Conservation (phyloP, 768 basidiomycete species). For the Agrocybe pediades region DNA sequence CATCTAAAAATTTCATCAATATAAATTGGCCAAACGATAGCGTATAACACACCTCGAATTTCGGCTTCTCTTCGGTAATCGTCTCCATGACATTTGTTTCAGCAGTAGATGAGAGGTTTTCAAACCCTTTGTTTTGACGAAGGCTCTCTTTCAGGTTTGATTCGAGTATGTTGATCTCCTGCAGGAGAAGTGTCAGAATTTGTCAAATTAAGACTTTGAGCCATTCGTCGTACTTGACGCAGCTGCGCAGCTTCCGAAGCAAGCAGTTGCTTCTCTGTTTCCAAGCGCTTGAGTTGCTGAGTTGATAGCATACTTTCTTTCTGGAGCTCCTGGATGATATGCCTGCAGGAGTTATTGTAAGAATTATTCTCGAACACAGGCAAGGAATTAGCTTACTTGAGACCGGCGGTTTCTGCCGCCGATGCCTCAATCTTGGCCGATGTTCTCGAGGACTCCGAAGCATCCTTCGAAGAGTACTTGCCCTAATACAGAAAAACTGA, state of each 20-base stretch:
- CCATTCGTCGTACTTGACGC: conserved; percentile 53
- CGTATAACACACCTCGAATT: conserved; percentile 46
- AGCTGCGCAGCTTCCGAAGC: conserved; percentile 69
- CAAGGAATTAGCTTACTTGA: conserved; percentile 62
- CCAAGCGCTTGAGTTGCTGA: conserved; percentile 70
- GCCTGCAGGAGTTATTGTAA: conserved; percentile 33
- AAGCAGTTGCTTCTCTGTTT: conserved; percentile 75
- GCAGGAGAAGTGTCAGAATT: conserved; percentile 10
- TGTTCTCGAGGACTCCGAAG: conserved; percentile 24
- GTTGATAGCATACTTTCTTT: conserved; percentile 68
- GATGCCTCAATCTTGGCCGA: conserved; percentile 56
- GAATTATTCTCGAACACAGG: not conserved
- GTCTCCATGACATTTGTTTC: conserved; percentile 14
- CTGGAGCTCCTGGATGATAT: conserved; percentile 87
- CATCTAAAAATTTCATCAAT: conserved; percentile 33
- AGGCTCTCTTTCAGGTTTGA: conserved; percentile 68
- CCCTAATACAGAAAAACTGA: not conserved
- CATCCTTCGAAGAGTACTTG: conserved; percentile 34
- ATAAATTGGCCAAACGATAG: not conserved
- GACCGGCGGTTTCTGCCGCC: conserved; percentile 74
- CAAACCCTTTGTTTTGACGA: conserved; percentile 46
- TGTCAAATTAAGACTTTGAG: too few relatives aligned
- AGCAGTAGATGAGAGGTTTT: not conserved
- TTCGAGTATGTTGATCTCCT: conserved; percentile 81
- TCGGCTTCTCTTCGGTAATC: conserved; percentile 35